A percentile compares a stretch with the other conserved stretches of the same genome.
phyloP scores from a whole-genome alignment of 169 alveolate genomes.

The Babesia gibsoni region DNA sequence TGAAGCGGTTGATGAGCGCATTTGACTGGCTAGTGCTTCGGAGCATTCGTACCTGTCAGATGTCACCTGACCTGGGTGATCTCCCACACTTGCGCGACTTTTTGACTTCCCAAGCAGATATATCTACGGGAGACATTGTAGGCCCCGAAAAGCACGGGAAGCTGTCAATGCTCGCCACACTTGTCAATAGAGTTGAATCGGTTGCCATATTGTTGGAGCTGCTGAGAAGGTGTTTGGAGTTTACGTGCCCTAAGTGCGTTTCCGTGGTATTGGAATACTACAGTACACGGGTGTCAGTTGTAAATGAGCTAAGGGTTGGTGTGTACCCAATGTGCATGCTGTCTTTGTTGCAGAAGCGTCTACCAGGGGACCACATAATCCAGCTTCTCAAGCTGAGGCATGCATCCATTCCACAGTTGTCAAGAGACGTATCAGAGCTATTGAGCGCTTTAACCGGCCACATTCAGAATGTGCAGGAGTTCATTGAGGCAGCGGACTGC shows the following conservation, averaged over 20 bases:
- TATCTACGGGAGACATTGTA: neutral
- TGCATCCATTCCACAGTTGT: neutral
- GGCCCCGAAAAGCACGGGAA: neutral
- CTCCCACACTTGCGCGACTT: neutral
- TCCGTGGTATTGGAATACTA: slow-evolving; percentile 15
- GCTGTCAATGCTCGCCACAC: neutral
- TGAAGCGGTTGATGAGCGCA: neutral
- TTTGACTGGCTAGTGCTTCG: slow-evolving; percentile 17
- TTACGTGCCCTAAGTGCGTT: neutral
- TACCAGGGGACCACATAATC: slow-evolving; percentile 25
- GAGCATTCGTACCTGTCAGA: slow-evolving; percentile 3
- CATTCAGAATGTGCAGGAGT: slow-evolving; percentile 4
- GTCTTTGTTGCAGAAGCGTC: slow-evolving; percentile 20
- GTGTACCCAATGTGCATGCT: slow-evolving; percentile 36
- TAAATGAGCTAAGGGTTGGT: slow-evolving; percentile 34
- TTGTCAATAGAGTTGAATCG: slow-evolving; percentile 47
- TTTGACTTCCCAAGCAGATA: neutral
- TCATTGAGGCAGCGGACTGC: slow-evolving; percentile 30
- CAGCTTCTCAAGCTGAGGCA: neutral
- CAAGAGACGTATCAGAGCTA: neutral
- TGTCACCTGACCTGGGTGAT: neutral
- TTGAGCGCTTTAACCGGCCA: slow-evolving; percentile 4
- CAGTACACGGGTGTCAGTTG: neutral
- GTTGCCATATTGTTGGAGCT: slow-evolving; percentile 31
- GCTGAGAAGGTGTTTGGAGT: neutral